Conservation (phyloP, 2,329 filamentous ascomycete genomes). For the Phialocephala subalpina region DNA sequence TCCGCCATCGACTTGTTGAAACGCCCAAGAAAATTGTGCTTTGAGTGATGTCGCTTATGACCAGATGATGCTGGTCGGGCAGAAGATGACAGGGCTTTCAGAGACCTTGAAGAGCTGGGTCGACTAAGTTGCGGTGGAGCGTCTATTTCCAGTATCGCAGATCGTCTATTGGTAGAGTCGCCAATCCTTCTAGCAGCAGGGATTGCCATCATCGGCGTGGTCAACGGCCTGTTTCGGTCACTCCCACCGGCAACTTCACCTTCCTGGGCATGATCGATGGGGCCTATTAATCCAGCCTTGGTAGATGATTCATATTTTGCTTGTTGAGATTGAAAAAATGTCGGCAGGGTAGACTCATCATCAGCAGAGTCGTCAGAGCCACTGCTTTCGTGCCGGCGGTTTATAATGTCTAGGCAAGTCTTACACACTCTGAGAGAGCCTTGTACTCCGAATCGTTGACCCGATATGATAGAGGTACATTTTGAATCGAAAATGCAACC, state of each 20-base stretch:
- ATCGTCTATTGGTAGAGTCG: conserved; percentile 83
- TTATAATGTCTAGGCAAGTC: conserved; percentile 89
- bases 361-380: conserved; percentile 87
- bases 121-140: conserved; percentile 76
- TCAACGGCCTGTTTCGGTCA: conserved; percentile 59
- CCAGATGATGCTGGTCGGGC: conserved; percentile 78
- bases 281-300: conserved; percentile 51
- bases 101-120: conserved; percentile 92
- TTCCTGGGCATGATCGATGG: conserved; percentile 41
- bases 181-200: conserved; percentile 70
- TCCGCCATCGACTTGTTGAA: conserved; percentile 78
- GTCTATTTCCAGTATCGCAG: conserved; percentile 90
- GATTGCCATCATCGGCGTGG: conserved; percentile 77
- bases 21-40: conserved; percentile 81
- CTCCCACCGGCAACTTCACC: conserved; percentile 41
- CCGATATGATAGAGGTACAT: conserved; percentile 91
- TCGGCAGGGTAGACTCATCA: conserved; percentile 69
- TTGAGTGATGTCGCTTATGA: conserved; percentile 88
- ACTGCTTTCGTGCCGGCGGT: conserved; percentile 87
- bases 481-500: conserved; percentile 99
- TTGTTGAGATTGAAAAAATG: conserved; percentile 65
- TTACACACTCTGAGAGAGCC: conserved; percentile 90
- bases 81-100: conserved; percentile 73
- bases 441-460: conserved; percentile 85
- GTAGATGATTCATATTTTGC: conserved; percentile 51